Evolutionary conservation across 1,284 basidiomycete species (phyloP).

Genomic region (Sporisorium exsertum): DNA sequence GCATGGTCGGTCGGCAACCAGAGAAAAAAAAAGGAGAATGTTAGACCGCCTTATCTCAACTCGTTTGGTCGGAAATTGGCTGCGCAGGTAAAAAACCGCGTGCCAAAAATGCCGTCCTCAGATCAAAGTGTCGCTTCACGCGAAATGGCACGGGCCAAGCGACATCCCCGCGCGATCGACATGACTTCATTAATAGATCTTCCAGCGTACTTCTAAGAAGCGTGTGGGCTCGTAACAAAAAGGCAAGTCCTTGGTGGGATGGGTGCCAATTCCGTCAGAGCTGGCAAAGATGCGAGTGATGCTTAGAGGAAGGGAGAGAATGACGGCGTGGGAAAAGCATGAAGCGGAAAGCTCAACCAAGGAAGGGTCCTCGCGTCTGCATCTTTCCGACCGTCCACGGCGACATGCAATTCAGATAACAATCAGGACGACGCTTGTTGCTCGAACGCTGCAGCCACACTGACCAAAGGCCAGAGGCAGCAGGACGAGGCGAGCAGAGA

Average conservation of each 20-base stretch:
- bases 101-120: constrained; percentile 9
- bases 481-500: no score
- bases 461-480: no score
- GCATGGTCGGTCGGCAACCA: no score
- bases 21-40: no score
- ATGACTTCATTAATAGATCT: neutral
- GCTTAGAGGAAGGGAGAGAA: neutral
- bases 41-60: no score
- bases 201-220: neutral
- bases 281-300: neutral
- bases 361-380: constrained; percentile 6
- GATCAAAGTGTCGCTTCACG: constrained; percentile 9
- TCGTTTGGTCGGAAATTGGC: no score
- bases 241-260: neutral
- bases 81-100: constrained; percentile 4
- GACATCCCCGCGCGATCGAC: neutral
- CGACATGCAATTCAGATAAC: neutral
- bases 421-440: neutral
- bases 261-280: no score
- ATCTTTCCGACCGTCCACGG: constrained; percentile 2
- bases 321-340: neutral
- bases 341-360: neutral
- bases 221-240: no score
- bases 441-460: neutral
- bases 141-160: neutral